Base-by-base conservation (phyloP, 805 yeast genomes). In the Myxozyma udenii region DNA sequence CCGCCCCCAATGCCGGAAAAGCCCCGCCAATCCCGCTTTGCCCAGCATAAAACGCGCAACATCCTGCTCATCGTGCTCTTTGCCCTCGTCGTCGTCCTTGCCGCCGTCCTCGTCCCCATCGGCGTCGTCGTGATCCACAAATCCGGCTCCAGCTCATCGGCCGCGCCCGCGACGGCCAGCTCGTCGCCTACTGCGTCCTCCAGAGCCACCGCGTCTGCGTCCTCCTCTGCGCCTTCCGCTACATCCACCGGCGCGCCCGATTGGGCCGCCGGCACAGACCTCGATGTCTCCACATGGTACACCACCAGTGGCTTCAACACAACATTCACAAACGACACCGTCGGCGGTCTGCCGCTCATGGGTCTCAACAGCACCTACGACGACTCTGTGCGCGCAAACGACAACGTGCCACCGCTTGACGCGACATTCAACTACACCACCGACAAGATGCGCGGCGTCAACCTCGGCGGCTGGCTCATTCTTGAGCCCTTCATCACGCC, bases 401-500 rank as follows among this genome's bases (percentile, higher is more conserved):
- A 46, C 1, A 21, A 44, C n/a, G 68, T 67, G 14, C 68, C 71
- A 1, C 52, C 68, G 1, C 53, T 68, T n/a, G 48, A 58, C 41
- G 46, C 55, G 18, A 22, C 41, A 3, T 66, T 66, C 46, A 53
- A 60, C 37, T 68, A 68, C 49, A 62, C 64, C 14, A 21, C 50
- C 19, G 44, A 40, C 26, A 70, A 70, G 0, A 68, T 78, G 38
- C 66, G 77, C 38, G 96, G 96, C 62, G 89, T 88, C 35, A 83
- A 84, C 63, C 68, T 88, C 21, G 95, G 95, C 52, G 95, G 95
- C 38, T 87, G 96, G 95, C 76, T 88, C 41, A 86, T 87, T 1
- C 68, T 87, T 26, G 96, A 88, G 68, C 87, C 95, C 1, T 87
- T 76, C 67, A 87, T 88, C 61, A 85, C 89, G 1, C 95, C 95